Base-by-base conservation (phyloP, 495 filamentous ascomycete species). In the Polyplosphaeria fusca region DNA sequence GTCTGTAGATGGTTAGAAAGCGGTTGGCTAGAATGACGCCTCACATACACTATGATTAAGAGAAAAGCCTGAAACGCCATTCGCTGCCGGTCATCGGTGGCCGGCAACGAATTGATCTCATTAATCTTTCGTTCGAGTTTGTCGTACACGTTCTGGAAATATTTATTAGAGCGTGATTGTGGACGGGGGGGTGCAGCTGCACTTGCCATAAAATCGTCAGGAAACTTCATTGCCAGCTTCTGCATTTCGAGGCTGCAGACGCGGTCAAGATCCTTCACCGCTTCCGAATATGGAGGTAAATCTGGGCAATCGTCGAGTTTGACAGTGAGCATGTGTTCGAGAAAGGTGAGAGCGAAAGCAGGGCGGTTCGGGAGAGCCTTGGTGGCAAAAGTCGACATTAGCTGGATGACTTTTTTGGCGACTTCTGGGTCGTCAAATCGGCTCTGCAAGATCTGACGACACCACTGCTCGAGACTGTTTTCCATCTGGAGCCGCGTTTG, bases 381-480 rank as follows among this genome's bases (percentile, higher is more conserved):
- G 0, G 87, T 87, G 0, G 91, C 91, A 62, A 96, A 87, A 19
- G 87, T 86, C 32, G 95, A 89, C 41, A 88, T 80, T 32, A 94
- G 79, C 61, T 93, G 88, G 13, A 96, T 79, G 22, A 93, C 78
- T 61, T 89, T 80, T 65, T 91, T 89, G 48, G 86, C 83, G 52
- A 98, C 84, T 23, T 91, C 75, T 9, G 93, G 93, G 67, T 98
- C 93, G 81, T 95, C 89, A 59, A 89, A 89, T 42, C 82, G 82
- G 66, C 85, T 82, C 46, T 82, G 79, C 65, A 96, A 73, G 23
- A 96, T 65, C 26, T 79, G 79, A 37, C 82, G 79, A 61, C 88
- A 90, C 91, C 92, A 98, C 30, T 77, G 75, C 65, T 95, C 87
- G 28, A 96, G 76, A 28, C 81, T 79, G 18, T 74, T 76, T 64